Percentiles rank a stretch among this genome's conserved stretches.
Evolutionary conservation across 805 yeast genomes (phyloP).

Genomic region (Candida cerambycidarum): DNA sequence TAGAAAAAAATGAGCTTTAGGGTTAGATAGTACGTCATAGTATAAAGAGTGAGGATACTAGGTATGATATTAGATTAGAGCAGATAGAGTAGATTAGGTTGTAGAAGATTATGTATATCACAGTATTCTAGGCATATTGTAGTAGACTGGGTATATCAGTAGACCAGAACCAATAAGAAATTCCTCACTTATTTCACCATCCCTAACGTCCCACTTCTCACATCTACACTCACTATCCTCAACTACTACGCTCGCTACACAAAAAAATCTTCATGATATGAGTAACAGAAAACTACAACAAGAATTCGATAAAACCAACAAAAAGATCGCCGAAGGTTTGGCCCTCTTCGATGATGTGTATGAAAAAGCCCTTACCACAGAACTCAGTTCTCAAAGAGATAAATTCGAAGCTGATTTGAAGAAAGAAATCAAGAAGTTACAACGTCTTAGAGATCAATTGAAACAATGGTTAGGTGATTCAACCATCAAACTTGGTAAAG

Average conservation of each 20-base stretch:
- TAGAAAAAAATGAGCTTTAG: slow-evolving; percentile 9
- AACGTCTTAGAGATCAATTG: slow-evolving; percentile 90
- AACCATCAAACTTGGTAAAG: slow-evolving; percentile 75
- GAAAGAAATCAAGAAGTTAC: slow-evolving; percentile 92
- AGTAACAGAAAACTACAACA: slow-evolving; percentile 48
- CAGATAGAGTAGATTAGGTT: too few relatives aligned
- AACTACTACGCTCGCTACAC: too few relatives aligned
- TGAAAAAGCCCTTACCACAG: slow-evolving; percentile 79
- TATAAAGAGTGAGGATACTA: too few relatives aligned
- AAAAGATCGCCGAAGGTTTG: slow-evolving; percentile 87
- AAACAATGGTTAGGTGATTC: slow-evolving; percentile 92
- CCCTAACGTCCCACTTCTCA: too few relatives aligned
- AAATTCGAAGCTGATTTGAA: slow-evolving; percentile 89
- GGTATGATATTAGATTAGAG: too few relatives aligned
- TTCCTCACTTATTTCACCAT: too few relatives aligned
- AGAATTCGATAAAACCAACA: slow-evolving; percentile 92
- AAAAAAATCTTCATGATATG: slow-evolving; percentile 23
- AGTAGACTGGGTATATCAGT: too few relatives aligned
- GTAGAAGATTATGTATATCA: too few relatives aligned
- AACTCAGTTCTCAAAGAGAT: slow-evolving; percentile 86
- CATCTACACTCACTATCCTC: too few relatives aligned
- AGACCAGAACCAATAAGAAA: too few relatives aligned
- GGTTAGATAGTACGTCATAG: too few relatives aligned
- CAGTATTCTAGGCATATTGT: too few relatives aligned
- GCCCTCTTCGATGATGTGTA: slow-evolving; percentile 80